These are phyloP conservation scores for Tothia fuscella DNA, from an alignment of 2,329 filamentous ascomycete genomes.

Conservation along the genomic window DNA sequence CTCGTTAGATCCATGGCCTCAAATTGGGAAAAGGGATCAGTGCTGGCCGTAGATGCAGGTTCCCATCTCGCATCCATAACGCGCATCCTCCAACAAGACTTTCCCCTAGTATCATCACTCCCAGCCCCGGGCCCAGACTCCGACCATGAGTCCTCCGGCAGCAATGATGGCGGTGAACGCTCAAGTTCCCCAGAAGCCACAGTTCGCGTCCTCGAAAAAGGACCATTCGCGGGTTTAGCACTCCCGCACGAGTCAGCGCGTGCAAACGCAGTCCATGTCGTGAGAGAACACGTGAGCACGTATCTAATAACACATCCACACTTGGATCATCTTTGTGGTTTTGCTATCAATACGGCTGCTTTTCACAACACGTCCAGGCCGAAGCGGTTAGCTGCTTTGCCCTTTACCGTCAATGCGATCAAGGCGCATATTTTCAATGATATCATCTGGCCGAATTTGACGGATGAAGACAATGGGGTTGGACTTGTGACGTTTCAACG, in stretches of 20 bases:
- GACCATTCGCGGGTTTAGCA: constrained; percentile 70
- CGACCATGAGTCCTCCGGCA: not conserved
- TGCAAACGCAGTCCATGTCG: constrained; percentile 72
- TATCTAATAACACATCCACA: constrained; percentile 96
- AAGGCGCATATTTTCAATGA: constrained; percentile 97
- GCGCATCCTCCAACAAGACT: constrained; percentile 54
- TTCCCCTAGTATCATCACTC: constrained; percentile 29
- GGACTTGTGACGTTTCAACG: constrained; percentile 85
- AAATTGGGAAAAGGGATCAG: constrained; percentile 64
- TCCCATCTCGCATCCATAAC: constrained; percentile 78
- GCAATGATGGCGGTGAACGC: constrained; percentile 16
- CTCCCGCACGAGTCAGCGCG: constrained; percentile 54
- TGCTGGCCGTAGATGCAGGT: constrained; percentile 89
- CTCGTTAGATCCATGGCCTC: constrained; percentile 71
- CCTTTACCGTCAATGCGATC: constrained; percentile 80
- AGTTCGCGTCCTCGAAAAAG: constrained; percentile 44
- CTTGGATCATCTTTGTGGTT: constrained; percentile 82
- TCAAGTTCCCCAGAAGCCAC: constrained; percentile 31
- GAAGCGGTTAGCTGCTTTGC: constrained; percentile 76
- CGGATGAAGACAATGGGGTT: constrained; percentile 89
- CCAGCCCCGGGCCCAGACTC: not conserved
- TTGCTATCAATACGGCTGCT: constrained; percentile 86
- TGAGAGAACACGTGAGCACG: constrained; percentile 68
- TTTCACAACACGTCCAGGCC: constrained; percentile 64
- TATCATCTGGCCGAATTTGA: constrained; percentile 93